Evolutionary conservation across 495 filamentous ascomycete species (phyloP), one percentile per base, ranked within the genome.

Genomic region (Hyphodiscus hymeniophilus): DNA sequence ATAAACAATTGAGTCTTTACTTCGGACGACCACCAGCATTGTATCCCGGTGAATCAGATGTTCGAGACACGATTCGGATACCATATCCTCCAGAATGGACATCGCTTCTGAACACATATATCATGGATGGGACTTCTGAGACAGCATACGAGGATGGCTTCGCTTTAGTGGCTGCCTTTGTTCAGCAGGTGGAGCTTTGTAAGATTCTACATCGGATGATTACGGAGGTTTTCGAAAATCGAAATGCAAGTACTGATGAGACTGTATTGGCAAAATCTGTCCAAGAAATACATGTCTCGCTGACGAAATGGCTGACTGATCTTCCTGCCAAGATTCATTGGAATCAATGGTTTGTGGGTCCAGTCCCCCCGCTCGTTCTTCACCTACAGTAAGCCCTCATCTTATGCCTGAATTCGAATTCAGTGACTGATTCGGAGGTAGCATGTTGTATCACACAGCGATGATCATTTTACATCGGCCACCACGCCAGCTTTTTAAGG

Each of bases 181-280:
- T 61, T 7, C 62, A 63, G 21, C 54, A 58, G 35, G 56, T 53
- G 13, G 60, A 65, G 43, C 47, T 65, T 13, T 58, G 50, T 41
- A 61, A 61, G 31, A 63, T 65, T 28, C 49, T 63, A 5, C 60
- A 65, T 46, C 57, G 47, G 18, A 65, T 65, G 56, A 61, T 65
- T 28, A 65, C 57, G 7, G 59, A 65, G 18, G 48, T 65, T 10
- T 65, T 63, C 21, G 59, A 65, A 42, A 65, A 63, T 48, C 51
- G 60, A 12, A 51, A 54, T 18, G 49, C 32, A 4, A 58, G 59
- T 11, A 39, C 56, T 2, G 57, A 61, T 18, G 45, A 55, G 10
- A 46, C 56, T 15, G 46, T 57, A 4, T 42, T 65, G 11, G 59
- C 56, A 24, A 53, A 54, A 6, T 62, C 54, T 8, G 50, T 59